Base-by-base conservation (phyloP, 2,329 filamentous ascomycete genomes). In the Sarocladium kiliense region DNA sequence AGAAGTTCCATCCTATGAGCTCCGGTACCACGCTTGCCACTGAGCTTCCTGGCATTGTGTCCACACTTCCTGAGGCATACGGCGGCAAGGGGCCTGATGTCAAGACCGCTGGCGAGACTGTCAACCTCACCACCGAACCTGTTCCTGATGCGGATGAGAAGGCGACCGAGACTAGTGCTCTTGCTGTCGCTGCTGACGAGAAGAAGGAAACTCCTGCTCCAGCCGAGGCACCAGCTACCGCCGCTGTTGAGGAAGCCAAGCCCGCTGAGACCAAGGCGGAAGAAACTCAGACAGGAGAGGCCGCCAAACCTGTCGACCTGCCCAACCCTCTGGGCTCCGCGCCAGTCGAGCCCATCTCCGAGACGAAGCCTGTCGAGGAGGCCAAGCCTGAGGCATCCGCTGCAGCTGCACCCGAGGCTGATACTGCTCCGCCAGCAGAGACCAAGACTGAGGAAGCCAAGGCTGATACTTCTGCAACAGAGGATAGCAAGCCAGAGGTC, bases 1-100 rank as follows among this genome's bases (percentile, higher is more conserved):
- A 86, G 74, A 91, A 91, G 68, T 90, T 91, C 72, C 87, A 90
- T 65, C 88, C 88, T 45, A 84, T 92, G 74, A 78, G 80, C 59
- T 89, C 88, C 63, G 91, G 92, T 21, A 81, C 74, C 42, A 83
- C 82, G 56, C 76, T 97, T 51, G 84, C 83, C 18, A 75, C 75
- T 12, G 81, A 84, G 69, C 75, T 84, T n/a, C 70, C 76, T 49
- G 65, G 64, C 2, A 75, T 94, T 56, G 85, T 82, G 12, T 74
- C 80, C 49, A 78, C 81, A 45, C 73, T 97, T 50, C 91, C 91
- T 2, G 78, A 80, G 60, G 83, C 80, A 58, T 97, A 97, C 66
- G 93, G 92, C 56, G 93, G 92, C 25, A 85, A 85, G 62, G 87
- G 82, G 50, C 64, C 66, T 14, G 70, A 65, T 39, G 71, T 75